These are phyloP conservation scores for Bacidia rubella DNA, from an alignment of 495 filamentous ascomycete species.

Conservation along the genomic window DNA sequence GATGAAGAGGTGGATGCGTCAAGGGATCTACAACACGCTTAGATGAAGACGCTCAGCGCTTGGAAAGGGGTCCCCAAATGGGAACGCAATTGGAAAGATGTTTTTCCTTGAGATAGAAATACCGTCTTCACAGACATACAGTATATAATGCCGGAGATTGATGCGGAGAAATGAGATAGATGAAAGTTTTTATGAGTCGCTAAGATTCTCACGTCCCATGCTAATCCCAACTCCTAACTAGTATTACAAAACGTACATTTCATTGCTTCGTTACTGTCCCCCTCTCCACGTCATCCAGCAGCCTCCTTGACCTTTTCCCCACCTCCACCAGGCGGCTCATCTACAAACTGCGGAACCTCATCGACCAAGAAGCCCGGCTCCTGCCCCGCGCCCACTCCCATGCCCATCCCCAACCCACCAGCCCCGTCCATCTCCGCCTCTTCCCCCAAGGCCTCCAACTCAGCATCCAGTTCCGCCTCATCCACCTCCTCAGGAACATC, in stretches of 20 bases:
- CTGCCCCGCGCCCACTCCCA: conserved; percentile 39
- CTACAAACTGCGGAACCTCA: conserved; percentile 79
- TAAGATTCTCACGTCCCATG: no score
- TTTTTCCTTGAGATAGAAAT: background rate
- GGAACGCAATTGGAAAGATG: no score
- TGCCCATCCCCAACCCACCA: conserved; percentile 36
- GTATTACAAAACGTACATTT: no score
- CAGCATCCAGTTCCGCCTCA: conserved; percentile 92
- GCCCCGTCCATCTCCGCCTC: conserved; percentile 65
- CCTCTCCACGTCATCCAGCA: conserved; percentile 31
- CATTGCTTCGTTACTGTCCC: background rate
- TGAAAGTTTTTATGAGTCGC: no score
- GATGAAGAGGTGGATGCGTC: no score
- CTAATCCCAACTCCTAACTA: no score
- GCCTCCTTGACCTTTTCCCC: conserved; percentile 67
- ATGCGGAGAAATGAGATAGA: no score
- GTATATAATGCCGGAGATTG: no score
- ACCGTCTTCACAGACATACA: background rate
- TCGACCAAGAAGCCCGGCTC: conserved; percentile 83
- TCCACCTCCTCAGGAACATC: conserved; percentile 96
- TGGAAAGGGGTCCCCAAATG: no score
- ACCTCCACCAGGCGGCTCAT: conserved; percentile 54
- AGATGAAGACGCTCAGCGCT: no score
- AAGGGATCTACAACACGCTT: no score
- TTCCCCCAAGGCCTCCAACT: conserved; percentile 85